Base-by-base conservation (phyloP, 2,329 filamentous ascomycete species). In the Stagonosporopsis tanaceti region DNA sequence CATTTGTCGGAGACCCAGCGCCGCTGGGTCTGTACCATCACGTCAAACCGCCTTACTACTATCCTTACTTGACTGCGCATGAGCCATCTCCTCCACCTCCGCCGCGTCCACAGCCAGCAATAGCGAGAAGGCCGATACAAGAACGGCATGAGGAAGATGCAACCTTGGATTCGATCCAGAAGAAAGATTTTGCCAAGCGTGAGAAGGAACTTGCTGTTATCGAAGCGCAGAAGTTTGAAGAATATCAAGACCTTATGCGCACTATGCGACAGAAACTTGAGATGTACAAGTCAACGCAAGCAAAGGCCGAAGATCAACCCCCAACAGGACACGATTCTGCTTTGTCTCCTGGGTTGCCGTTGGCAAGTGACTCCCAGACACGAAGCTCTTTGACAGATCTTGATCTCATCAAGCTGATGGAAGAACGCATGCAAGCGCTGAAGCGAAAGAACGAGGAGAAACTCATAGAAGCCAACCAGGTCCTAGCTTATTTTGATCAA, bases 371-470 rank as follows among this genome's bases (percentile, higher is more conserved):
- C 12, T 27, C 32, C 28, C 24, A 34, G n/a, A 17, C 7, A 24
- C 28, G 15, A 46, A 15, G 6, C 9, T 15, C 42, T 7, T 12
- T 48, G 22, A 28, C 34, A 6, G 47, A 50, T 28, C 24, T 50
- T 15, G 37, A 40, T 5, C 24, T 30, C 6, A 40, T 50, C 25
- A n/a, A 39, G 20, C n/a, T 32, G 12, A 40, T 50, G 37, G 35
- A 32, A 17, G 34, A 27, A 17, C 35, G 32, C 2, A 39, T 47
- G 35, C 12, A 38, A 15, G 22, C 14, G 9, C 7, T 47, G 34
- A 47, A 47, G 34, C 32, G 25, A 1, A 47, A 47, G 24, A 47
- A 47, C 8, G 45, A 47, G 22, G 34, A 47, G 8, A 38, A 30
- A 15, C 22, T 47, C 12, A 28, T 47, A 17, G 45, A 47, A 28